phyloP scores from a whole-genome alignment of 1,284 basidiomycete genomes.

The Melampsora americana region DNA sequence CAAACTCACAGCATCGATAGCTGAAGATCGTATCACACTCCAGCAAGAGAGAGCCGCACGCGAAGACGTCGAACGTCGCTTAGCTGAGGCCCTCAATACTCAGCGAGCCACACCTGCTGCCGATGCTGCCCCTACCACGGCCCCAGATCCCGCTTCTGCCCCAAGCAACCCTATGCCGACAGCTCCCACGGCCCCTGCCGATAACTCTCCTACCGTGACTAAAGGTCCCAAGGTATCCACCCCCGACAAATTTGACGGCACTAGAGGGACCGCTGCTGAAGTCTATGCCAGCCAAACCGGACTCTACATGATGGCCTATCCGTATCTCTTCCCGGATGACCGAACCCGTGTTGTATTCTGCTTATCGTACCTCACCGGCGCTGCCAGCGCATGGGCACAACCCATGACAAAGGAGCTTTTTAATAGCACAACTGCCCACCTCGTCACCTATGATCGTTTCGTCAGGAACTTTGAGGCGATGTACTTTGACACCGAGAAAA shows the following conservation, averaged over 20 bases:
- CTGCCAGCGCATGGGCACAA: neutral
- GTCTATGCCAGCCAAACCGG: neutral
- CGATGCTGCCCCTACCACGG: neutral
- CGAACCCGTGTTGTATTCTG: neutral
- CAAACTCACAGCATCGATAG: neutral
- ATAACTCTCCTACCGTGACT: neutral
- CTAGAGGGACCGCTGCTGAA: neutral
- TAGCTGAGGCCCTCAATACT: neutral
- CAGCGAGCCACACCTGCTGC: neutral
- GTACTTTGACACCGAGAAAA: no score
- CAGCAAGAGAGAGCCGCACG: neutral
- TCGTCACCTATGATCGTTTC: neutral
- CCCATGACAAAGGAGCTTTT: neutral
- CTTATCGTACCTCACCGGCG: neutral
- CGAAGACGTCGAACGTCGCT: neutral
- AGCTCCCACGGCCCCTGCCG: no score
- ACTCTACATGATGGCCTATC: neutral
- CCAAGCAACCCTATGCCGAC: no score
- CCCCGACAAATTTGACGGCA: neutral
- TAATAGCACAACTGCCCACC: neutral
- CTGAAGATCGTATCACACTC: neutral
- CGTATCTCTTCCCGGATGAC: neutral
- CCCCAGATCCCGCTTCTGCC: no score
- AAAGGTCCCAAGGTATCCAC: neutral
- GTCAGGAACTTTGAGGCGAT: no score